phyloP scores from a whole-genome alignment of 352 stramenopile species.

The Phytophthora boehmeriae region DNA sequence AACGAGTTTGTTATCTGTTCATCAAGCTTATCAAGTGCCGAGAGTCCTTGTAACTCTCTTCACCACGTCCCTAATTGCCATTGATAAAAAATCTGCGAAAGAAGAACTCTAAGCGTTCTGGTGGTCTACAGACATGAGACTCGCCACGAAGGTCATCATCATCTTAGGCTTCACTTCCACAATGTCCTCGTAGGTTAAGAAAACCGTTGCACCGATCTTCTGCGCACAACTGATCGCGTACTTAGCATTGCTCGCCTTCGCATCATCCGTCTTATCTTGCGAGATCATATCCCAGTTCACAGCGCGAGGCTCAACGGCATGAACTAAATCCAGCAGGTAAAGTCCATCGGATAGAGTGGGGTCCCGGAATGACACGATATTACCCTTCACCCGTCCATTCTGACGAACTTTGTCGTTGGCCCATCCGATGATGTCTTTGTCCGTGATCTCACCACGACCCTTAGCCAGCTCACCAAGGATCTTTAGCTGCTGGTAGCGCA shows the following conservation, averaged over 20 bases:
- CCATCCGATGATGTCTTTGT: conserved; percentile 86
- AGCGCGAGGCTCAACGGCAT: conserved; percentile 82
- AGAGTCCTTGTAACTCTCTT: conserved; percentile 26
- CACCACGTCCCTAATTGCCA: conserved; percentile 10
- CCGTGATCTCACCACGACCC: conserved; percentile 61
- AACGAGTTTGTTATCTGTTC: conserved; percentile 10
- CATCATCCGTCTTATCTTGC: conserved; percentile 64
- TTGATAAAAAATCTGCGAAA: neutral
- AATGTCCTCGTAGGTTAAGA: conserved; percentile 94
- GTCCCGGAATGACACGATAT: conserved; percentile 90
- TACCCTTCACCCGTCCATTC: conserved; percentile 65
- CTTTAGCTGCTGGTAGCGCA: conserved; percentile 92
- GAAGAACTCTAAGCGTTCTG: conserved; percentile 31
- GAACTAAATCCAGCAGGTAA: conserved; percentile 90
- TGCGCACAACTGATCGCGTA: conserved; percentile 93
- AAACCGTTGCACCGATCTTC: conserved; percentile 93
- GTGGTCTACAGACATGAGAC: conserved; percentile 86
- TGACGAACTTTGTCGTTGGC: conserved; percentile 84
- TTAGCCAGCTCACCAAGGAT: conserved; percentile 71
- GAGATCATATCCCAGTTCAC: conserved; percentile 93
- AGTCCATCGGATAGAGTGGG: conserved; percentile 70
- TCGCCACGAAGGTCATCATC: conserved; percentile 91
- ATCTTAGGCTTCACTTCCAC: conserved; percentile 94
- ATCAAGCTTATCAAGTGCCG: neutral
- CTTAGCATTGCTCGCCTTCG: conserved; percentile 91